Conservation (phyloP, 495 filamentous ascomycete species). For the Acidiella bohemica region DNA sequence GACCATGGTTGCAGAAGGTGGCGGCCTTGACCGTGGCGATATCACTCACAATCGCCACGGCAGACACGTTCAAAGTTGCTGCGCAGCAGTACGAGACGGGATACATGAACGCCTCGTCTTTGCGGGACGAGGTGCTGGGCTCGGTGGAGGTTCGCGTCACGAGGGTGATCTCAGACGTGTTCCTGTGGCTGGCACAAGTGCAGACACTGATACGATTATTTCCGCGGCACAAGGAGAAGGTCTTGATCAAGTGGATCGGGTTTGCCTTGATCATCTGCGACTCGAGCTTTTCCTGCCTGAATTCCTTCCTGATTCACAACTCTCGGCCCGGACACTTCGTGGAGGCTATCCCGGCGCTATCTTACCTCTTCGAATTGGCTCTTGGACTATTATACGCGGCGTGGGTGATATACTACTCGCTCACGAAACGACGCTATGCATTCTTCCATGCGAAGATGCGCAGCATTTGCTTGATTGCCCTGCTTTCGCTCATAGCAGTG, state of each 20-base stretch:
- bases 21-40: constrained; percentile 82
- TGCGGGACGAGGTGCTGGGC: constrained; percentile 63
- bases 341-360: constrained; percentile 82
- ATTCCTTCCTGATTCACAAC: constrained; percentile 58
- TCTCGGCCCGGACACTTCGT: constrained; percentile 59
- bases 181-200: constrained; percentile 93
- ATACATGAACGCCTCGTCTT: constrained; percentile 53
- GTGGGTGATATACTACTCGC: constrained; percentile 89
- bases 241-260: constrained; percentile 96
- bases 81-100: constrained; percentile 62
- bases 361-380: constrained; percentile 84
- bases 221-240: constrained; percentile 89
- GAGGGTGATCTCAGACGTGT: constrained; percentile 81
- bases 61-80: constrained; percentile 74
- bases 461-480: constrained; percentile 76
- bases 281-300: constrained; percentile 73
- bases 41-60: constrained; percentile 83
- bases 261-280: constrained; percentile 87
- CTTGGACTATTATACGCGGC: constrained; percentile 82
- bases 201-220: constrained; percentile 93
- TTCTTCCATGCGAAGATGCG: constrained; percentile 89
- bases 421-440: constrained; percentile 83
- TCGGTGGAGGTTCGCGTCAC: constrained; percentile 77
- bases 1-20: constrained; percentile 92
- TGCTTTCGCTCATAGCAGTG: constrained; percentile 63